Evolutionary conservation across 345 rosid genomes (phyloP).

Genomic region (Eucalyptus erythrocorys): DNA sequence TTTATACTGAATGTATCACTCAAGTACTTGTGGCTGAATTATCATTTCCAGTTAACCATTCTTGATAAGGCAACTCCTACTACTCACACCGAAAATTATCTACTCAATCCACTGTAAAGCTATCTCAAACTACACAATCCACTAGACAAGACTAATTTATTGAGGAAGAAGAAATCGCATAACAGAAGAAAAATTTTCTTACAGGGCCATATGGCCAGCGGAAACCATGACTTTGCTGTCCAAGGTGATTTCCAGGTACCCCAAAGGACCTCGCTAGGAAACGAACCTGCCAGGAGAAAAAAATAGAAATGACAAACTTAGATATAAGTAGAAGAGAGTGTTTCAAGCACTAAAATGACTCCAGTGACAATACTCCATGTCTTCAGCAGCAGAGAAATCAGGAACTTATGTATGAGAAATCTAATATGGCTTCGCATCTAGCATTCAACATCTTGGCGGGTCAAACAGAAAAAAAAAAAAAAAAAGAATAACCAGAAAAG

Average conservation of each 20-base stretch:
- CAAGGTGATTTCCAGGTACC: slow-evolving; percentile 91
- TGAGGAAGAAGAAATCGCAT: neutral
- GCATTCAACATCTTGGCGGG: neutral
- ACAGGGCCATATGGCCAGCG: slow-evolving; percentile 99
- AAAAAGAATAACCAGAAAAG: neutral
- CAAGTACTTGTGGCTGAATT: neutral
- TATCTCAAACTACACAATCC: neutral
- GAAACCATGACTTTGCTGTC: slow-evolving; percentile 95
- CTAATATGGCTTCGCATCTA: neutral
- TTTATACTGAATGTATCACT: neutral
- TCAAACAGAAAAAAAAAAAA: neutral
- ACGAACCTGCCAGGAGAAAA: slow-evolving; percentile 47
- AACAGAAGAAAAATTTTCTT: slow-evolving; percentile 19
- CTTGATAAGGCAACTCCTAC: neutral
- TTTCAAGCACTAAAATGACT: neutral
- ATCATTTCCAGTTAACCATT: neutral
- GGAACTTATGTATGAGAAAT: neutral
- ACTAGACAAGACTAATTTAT: neutral
- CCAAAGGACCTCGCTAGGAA: slow-evolving; percentile 88
- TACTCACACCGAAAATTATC: neutral
- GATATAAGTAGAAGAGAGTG: neutral
- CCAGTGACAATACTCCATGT: neutral
- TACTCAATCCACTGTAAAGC: neutral
- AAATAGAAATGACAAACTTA: neutral
- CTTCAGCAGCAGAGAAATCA: neutral